Percentiles rank a stretch among this genome's conserved stretches.
phyloP scores from a whole-genome alignment of 805 yeast species.

The Yarrowia deformans region DNA sequence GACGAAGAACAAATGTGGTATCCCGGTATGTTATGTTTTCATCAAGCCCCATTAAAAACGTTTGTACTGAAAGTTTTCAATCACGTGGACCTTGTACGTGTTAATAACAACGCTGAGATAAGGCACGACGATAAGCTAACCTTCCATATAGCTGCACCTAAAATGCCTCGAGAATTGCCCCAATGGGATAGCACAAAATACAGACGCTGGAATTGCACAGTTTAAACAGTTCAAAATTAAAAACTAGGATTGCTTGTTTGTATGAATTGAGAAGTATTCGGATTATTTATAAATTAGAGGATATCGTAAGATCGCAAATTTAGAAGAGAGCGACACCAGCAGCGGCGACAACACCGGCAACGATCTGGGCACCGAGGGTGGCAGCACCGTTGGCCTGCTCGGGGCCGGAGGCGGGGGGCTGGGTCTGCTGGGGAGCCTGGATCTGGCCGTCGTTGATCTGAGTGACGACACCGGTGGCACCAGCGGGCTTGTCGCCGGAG shows the following conservation, averaged over 20 bases:
- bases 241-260: too few species aligned
- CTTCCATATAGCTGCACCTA: not conserved
- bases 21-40: not conserved
- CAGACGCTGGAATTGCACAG: too few species aligned
- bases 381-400: conserved; percentile 39
- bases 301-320: conserved; percentile 11
- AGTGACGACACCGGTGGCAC: conserved; percentile 4
- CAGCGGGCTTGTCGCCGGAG: not conserved
- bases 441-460: conserved; percentile 29
- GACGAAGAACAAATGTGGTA: too few species aligned
- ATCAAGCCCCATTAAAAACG: not conserved
- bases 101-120: conserved; percentile 6
- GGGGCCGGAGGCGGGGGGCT: conserved; percentile 24
- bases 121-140: not conserved
- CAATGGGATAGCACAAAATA: not conserved
- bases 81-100: conserved; percentile 1
- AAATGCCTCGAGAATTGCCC: conserved; percentile 8
- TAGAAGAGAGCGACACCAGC: conserved; percentile 30
- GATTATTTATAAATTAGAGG: conserved; percentile 13
- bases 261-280: conserved; percentile 4
- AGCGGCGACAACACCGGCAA: conserved; percentile 36
- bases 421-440: conserved; percentile 31
- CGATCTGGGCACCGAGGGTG: conserved; percentile 20
- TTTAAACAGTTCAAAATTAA: too few species aligned
- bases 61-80: conserved; percentile 1